These are phyloP conservation scores for Hibiscus tridactylites DNA, from an alignment of 345 rosid species.

Conservation along the genomic window DNA sequence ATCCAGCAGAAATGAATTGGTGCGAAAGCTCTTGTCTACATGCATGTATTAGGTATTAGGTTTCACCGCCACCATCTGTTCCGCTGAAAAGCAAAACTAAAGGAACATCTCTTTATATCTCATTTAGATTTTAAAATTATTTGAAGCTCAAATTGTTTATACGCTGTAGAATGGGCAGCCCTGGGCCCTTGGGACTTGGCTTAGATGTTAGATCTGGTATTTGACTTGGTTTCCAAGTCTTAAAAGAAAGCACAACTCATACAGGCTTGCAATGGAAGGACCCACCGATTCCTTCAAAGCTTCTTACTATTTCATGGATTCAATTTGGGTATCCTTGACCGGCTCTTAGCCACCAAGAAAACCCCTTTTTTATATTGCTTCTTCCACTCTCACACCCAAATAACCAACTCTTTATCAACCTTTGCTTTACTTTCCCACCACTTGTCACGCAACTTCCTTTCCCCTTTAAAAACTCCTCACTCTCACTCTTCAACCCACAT, in stretches of 20 bases:
- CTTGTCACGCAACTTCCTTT: constrained; percentile 50
- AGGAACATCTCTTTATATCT: too few species aligned
- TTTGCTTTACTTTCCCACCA: constrained; percentile 22
- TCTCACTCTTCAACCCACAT: constrained; percentile 17
- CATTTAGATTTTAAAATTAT: background rate
- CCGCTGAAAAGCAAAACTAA: too few species aligned
- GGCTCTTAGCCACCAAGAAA: constrained; percentile 2
- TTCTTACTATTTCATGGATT: background rate
- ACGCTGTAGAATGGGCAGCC: too few species aligned
- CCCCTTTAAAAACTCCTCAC: constrained; percentile 22
- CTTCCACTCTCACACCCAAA: background rate
- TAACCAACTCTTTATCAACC: background rate
- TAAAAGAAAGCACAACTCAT: background rate
- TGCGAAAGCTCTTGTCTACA: too few species aligned
- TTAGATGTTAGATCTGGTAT: background rate
- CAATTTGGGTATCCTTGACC: too few species aligned
- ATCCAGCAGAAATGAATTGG: too few species aligned
- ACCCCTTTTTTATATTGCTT: constrained; percentile 1
- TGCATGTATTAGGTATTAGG: too few species aligned
- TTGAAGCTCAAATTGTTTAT: background rate
- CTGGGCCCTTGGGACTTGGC: too few species aligned
- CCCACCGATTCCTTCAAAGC: background rate
- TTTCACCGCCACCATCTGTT: too few species aligned
- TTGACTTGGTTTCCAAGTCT: background rate
- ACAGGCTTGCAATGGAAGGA: background rate